Evolutionary conservation across 2,329 filamentous ascomycete genomes (phyloP).

Genomic region (Niveomyces coronatus): DNA sequence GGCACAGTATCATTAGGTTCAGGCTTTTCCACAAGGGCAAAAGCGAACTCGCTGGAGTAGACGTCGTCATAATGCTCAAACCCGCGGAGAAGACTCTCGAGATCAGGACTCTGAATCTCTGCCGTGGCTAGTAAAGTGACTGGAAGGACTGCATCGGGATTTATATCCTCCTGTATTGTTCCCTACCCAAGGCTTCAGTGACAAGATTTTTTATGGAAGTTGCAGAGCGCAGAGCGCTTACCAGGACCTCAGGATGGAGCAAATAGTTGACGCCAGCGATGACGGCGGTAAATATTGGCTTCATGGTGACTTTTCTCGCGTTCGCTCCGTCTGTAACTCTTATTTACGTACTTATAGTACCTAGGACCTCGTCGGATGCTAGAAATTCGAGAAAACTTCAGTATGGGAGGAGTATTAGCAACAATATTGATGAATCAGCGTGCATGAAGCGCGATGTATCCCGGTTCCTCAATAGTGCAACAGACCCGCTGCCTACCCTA

Average conservation of each 20-base stretch:
- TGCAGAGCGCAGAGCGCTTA: background rate
- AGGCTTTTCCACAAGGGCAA: constrained; percentile 29
- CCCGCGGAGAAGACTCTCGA: constrained; percentile 23
- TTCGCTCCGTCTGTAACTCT: background rate
- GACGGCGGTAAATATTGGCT: constrained; percentile 8
- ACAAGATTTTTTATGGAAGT: too few relatives aligned
- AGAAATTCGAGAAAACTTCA: too few relatives aligned
- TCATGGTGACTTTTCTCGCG: constrained; percentile 5
- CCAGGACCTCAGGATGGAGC: constrained; percentile 9
- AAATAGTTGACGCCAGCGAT: constrained; percentile 9
- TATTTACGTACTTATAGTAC: too few relatives aligned
- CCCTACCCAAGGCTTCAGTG: constrained; percentile 19
- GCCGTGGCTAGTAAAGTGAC: constrained; percentile 29
- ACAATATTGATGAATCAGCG: too few relatives aligned
- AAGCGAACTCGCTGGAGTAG: constrained; percentile 27
- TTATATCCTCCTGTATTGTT: constrained; percentile 30
- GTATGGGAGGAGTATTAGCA: too few relatives aligned
- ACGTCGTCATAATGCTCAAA: constrained; percentile 28
- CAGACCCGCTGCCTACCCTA: too few relatives aligned
- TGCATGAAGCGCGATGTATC: too few relatives aligned
- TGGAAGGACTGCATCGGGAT: constrained; percentile 29
- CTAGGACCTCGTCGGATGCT: too few relatives aligned
- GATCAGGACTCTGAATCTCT: constrained; percentile 24
- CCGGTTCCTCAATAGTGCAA: too few relatives aligned
- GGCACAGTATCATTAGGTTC: constrained; percentile 12